Conservation (phyloP, 805 yeast genomes). For the Kockiozyma suomiensis region DNA sequence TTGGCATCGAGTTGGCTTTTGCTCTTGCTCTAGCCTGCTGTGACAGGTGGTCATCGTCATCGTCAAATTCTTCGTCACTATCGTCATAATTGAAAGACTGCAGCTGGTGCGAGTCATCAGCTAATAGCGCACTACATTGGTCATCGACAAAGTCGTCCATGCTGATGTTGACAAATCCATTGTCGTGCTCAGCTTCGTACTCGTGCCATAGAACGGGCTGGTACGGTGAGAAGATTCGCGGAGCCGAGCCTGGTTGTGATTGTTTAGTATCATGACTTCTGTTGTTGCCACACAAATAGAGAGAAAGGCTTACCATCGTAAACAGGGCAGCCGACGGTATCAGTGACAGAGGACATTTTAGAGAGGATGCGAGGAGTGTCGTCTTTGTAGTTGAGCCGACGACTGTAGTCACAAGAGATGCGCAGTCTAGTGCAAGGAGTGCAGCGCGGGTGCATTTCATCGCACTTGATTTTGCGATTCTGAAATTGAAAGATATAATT, state of each 20-base stretch:
- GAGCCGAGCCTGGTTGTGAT: slow-evolving; percentile 18
- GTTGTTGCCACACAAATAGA: no score
- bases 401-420: slow-evolving; percentile 26
- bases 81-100: not conserved
- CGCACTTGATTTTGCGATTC: slow-evolving; percentile 32
- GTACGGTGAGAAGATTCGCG: slow-evolving; percentile 21
- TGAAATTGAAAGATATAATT: not conserved
- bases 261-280: no score
- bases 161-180: slow-evolving; percentile 22
- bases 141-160: slow-evolving; percentile 8
- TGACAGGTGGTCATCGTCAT: not conserved
- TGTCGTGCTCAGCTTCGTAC: slow-evolving; percentile 22
- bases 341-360: slow-evolving; percentile 21
- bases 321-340: slow-evolving; percentile 29
- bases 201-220: slow-evolving; percentile 11
- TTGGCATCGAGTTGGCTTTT: not conserved
- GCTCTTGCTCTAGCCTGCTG: not conserved
- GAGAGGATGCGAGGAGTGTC: slow-evolving; percentile 27
- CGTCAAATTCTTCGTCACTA: slow-evolving; percentile 2
- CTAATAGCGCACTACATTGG: not conserved
- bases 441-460: slow-evolving; percentile 28
- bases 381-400: slow-evolving; percentile 29
- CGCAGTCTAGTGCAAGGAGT: slow-evolving; percentile 27
- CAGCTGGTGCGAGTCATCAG: not conserved
- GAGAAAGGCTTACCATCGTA: slow-evolving; percentile 22